These are phyloP conservation scores for Asterochloris erici DNA, from an alignment of 139 green algal genomes.

Conservation along the genomic window DNA sequence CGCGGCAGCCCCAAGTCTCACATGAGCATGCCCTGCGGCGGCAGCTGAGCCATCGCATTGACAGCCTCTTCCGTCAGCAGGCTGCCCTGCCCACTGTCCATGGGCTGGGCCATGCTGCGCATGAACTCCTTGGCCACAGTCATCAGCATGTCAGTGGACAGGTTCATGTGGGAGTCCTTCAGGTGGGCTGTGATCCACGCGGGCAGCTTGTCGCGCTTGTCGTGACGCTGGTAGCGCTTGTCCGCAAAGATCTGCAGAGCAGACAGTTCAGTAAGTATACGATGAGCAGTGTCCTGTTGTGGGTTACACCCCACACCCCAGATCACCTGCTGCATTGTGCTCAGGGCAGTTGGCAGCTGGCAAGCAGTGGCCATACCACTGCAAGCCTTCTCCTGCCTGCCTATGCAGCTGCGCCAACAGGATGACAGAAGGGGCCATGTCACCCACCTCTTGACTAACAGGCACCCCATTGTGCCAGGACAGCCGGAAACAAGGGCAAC, in stretches of 20 bases:
- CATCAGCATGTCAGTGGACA: slow-evolving; percentile 94
- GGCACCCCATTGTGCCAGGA: no score
- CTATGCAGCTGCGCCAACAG: no score
- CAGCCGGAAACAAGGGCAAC: no score
- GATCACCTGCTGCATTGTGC: not conserved
- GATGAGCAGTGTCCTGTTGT: not conserved
- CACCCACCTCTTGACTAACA: no score
- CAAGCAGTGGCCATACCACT: not conserved
- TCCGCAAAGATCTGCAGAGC: slow-evolving; percentile 41
- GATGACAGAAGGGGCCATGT: no score
- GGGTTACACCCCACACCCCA: no score
- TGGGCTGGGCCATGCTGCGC: slow-evolving; percentile 85
- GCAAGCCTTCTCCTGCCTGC: no score
- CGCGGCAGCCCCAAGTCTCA: no score
- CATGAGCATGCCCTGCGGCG: no score
- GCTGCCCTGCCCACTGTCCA: slow-evolving; percentile 60
- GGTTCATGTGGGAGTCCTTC: slow-evolving; percentile 90
- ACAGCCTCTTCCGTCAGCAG: slow-evolving; percentile 72
- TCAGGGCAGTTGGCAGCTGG: not conserved
- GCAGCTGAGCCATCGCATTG: slow-evolving; percentile 41
- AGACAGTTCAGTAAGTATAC: not conserved
- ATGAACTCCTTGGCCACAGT: slow-evolving; percentile 91
- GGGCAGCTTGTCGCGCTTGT: slow-evolving; percentile 97
- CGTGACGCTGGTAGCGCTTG: slow-evolving; percentile 87
- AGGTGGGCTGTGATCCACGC: slow-evolving; percentile 92